Evolutionary conservation across 2,329 filamentous ascomycete genomes (phyloP).

Genomic region (Nemania diffusa): DNA sequence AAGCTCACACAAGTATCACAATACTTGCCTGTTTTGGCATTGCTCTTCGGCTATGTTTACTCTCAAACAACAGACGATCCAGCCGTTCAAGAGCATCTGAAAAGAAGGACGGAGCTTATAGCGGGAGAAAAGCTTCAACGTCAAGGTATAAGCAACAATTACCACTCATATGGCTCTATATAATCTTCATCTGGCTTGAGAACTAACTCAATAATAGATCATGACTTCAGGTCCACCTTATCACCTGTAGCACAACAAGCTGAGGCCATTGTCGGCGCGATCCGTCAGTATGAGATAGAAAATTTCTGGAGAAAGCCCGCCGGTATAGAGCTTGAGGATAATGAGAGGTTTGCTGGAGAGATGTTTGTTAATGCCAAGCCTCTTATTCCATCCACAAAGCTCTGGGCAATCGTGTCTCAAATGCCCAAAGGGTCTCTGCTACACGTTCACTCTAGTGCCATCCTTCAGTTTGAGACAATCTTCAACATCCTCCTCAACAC

Average conservation of each 20-base stretch:
- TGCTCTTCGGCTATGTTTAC: constrained; percentile 6
- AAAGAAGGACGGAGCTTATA: constrained; percentile 23
- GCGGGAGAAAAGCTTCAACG: constrained; percentile 22
- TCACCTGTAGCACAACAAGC: constrained; percentile 29
- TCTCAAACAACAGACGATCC: constrained; percentile 9
- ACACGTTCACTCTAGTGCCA: constrained; percentile 32
- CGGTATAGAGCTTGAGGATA: constrained; percentile 19
- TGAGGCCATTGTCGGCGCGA: constrained; percentile 31
- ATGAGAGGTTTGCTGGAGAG: constrained; percentile 32
- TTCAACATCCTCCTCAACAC: constrained; percentile 31
- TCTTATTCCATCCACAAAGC: constrained; percentile 31
- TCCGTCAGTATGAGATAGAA: constrained; percentile 33
- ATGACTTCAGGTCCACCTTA: constrained; percentile 26
- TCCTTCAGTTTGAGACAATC: constrained; percentile 29
- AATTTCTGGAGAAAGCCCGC: constrained; percentile 29
- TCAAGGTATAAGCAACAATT: constrained; percentile 17
- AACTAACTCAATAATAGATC: constrained; percentile 21
- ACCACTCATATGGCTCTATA: background rate
- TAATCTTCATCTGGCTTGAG: background rate
- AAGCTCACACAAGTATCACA: constrained; percentile 8
- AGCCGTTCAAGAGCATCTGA: constrained; percentile 23
- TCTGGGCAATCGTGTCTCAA: constrained; percentile 33
- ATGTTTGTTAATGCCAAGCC: constrained; percentile 35
- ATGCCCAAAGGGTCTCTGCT: constrained; percentile 38
- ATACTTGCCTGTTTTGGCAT: constrained; percentile 9